phyloP scores from a whole-genome alignment of 163 green algal species.

The Chlamydomonas reinhardtii region DNA sequence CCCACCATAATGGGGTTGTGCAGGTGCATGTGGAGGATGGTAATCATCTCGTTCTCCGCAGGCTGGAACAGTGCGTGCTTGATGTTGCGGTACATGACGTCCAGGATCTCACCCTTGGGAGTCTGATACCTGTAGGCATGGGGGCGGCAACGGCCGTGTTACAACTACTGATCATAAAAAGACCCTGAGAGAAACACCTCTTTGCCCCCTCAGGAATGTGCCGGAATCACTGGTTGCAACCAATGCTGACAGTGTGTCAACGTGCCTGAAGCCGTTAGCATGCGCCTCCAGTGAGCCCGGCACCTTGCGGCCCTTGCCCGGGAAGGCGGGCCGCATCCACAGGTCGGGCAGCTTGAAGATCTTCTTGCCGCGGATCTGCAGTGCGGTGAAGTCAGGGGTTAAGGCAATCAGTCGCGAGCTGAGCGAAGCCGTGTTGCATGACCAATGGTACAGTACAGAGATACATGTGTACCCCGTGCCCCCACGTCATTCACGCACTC shows the following conservation, averaged over 20 bases:
- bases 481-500: too few species aligned
- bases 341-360: constrained; percentile 91
- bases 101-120: constrained; percentile 85
- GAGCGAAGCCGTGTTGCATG: too few species aligned
- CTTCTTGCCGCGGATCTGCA: constrained; percentile 66
- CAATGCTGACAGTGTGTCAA: too few species aligned
- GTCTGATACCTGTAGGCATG: constrained; percentile 81
- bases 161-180: too few species aligned
- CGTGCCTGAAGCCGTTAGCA: constrained; percentile 87
- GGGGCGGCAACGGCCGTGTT: too few species aligned
- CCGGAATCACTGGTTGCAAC: too few species aligned
- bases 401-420: too few species aligned
- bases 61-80: constrained; percentile 98
- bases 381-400: not conserved
- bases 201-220: too few species aligned
- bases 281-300: constrained; percentile 95
- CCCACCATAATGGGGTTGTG: constrained; percentile 99
- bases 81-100: constrained; percentile 98
- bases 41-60: constrained; percentile 97
- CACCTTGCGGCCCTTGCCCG: constrained; percentile 94
- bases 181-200: too few species aligned
- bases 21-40: constrained; percentile 98
- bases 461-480: too few species aligned
- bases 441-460: too few species aligned
- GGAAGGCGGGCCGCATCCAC: constrained; percentile 94